These are phyloP conservation scores for Fusarium nelsonii DNA, from an alignment of 2,329 filamentous ascomycete species.

Conservation along the genomic window DNA sequence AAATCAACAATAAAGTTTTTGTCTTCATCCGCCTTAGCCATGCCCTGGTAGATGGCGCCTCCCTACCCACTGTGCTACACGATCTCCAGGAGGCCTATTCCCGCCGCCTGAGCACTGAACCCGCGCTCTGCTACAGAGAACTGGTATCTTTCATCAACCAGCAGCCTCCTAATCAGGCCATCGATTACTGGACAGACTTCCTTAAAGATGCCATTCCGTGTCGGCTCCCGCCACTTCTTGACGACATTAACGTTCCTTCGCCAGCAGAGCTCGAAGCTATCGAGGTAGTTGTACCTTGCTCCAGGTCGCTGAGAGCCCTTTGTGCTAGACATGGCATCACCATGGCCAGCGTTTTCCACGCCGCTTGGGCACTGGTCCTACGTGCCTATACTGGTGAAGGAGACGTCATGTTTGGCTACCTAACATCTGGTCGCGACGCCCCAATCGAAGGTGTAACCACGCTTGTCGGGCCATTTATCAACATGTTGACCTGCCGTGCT, in stretches of 20 bases:
- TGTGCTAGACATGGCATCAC: not conserved
- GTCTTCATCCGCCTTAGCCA: not conserved
- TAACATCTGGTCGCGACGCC: not conserved
- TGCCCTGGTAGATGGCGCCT: not conserved
- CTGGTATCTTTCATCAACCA: not conserved
- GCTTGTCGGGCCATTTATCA: not conserved
- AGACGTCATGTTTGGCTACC: slow-evolving; percentile 3
- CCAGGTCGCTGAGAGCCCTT: not conserved
- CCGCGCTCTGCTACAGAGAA: not conserved
- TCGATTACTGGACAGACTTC: not conserved
- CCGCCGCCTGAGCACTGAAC: not conserved
- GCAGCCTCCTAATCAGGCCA: not conserved
- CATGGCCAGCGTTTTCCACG: slow-evolving; percentile 3
- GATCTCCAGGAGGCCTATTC: not conserved
- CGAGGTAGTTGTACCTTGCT: not conserved
- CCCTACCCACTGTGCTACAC: not conserved
- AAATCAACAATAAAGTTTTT: not conserved
- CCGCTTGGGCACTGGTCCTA: slow-evolving; percentile 2
- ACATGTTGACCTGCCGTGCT: not conserved
- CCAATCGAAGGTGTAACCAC: not conserved
- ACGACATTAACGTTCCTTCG: not conserved
- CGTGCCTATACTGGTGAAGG: slow-evolving; percentile 2
- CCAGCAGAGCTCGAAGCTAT: not conserved
- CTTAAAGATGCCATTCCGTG: not conserved
- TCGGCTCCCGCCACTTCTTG: not conserved